Conservation (phyloP, 176 grass and related monocot genomes). For the Ensete ventricosum region DNA sequence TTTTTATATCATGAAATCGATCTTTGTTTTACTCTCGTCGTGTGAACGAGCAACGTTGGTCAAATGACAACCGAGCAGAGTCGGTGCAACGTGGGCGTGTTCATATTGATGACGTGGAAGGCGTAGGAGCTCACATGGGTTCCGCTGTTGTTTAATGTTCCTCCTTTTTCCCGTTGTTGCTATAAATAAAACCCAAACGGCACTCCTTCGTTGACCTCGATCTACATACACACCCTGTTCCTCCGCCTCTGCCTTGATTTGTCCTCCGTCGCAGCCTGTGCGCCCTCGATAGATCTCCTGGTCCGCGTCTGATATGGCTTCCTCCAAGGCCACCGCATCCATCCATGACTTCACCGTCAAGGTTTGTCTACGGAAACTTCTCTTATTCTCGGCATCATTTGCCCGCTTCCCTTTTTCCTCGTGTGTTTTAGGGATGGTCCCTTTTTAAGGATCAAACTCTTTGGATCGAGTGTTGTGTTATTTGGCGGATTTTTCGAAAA, state of each 20-base stretch:
- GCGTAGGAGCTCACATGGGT: too few species aligned
- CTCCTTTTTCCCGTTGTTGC: too few species aligned
- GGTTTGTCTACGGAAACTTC: slow-evolving; percentile 19
- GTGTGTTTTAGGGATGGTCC: neutral
- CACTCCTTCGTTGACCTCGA: too few species aligned
- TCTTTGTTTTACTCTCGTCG: too few species aligned
- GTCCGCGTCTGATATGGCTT: slow-evolving; percentile 47
- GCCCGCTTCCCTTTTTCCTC: neutral
- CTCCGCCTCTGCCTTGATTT: neutral
- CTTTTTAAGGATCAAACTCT: neutral
- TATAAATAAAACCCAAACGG: too few species aligned
- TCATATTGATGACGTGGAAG: too few species aligned
- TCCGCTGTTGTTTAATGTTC: too few species aligned
- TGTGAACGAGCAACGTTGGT: too few species aligned
- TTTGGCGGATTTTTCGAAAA: neutral
- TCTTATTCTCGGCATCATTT: neutral
- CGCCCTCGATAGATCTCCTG: neutral
- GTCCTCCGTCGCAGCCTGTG: neutral
- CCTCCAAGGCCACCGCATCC: slow-evolving; percentile 40
- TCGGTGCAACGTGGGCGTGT: too few species aligned
- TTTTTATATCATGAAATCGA: too few species aligned
- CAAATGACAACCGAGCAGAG: too few species aligned
- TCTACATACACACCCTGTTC: neutral
- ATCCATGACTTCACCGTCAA: slow-evolving; percentile 96
- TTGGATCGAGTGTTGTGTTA: neutral